Evolutionary conservation across 2,329 filamentous ascomycete species (phyloP), one percentile per base, ranked within the genome.

Genomic region (Alternaria arbusti): DNA sequence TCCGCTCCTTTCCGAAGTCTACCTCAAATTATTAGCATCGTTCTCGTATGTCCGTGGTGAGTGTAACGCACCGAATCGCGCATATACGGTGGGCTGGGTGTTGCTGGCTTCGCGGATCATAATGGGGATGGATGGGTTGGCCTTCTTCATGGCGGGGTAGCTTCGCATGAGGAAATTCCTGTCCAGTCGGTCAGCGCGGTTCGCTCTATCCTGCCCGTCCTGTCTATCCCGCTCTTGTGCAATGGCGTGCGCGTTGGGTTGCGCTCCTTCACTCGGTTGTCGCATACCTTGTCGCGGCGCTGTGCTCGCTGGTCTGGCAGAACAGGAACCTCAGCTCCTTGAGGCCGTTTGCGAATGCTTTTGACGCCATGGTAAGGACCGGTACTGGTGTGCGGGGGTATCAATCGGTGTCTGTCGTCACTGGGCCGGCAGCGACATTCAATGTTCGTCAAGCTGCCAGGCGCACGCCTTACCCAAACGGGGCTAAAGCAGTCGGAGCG

Each of bases 111-210:
- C 96, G 79, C 96, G 92, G 77, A 99, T 90, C 86, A 99, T 86
- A 82, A 99, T 98, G 58, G 96, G 96, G 52, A 88, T 94, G 82
- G 92, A 86, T 61, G 96, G 96, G 85, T 99, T 99, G 87, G 95
- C 92, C 87, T 97, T 96, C 89, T 99, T 99, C 95, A 99, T 98
- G 64, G 92, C 96, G 50, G 96, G 96, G 83, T 99, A 99, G 71
- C 94, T 90, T 80, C 93, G 89, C 70, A 90, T 91, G 71, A 99
- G 87, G 84, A 99, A 99, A 28, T 91, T 90, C 81, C 96, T 97
- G 36, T 30, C n/a, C 4, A 6, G 7, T 9, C 9, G 30, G 47
- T 71, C 54, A 69, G 64, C 54, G 26, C 25, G 30, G 11, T 20
- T 30, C 36, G 23, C 40, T 63, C 15, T n/a, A 4, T 43, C n/a